Evolutionary conservation across 345 rosid genomes (phyloP).

Genomic region (Bruguiera parviflora): DNA sequence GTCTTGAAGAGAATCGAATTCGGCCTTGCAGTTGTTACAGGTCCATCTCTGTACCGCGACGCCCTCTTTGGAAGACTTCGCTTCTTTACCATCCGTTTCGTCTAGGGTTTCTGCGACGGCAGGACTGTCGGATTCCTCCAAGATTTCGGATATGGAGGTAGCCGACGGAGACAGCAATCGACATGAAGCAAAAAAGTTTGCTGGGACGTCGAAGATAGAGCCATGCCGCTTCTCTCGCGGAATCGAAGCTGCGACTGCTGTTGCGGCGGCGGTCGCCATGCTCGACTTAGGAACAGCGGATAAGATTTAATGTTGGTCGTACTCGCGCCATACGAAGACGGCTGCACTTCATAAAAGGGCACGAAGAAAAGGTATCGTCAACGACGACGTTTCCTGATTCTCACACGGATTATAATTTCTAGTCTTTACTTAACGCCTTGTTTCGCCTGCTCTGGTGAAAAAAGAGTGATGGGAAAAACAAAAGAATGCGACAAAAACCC

Average conservation of each 20-base stretch:
- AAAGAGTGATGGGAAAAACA: too few relatives aligned
- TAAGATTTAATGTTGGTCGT: too few relatives aligned
- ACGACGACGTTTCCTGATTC: too few relatives aligned
- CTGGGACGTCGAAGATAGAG: constrained; percentile 61
- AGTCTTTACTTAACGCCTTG: too few relatives aligned
- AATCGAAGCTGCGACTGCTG: not conserved
- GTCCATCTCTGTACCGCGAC: constrained; percentile 62
- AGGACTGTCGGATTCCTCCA: constrained; percentile 22
- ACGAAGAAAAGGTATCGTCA: too few relatives aligned
- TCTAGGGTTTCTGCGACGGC: constrained; percentile 24
- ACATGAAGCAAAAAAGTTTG: constrained; percentile 59
- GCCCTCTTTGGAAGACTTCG: constrained; percentile 27
- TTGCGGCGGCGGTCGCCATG: not conserved
- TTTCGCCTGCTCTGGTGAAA: too few relatives aligned
- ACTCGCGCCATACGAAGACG: too few relatives aligned
- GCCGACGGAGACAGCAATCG: constrained; percentile 48
- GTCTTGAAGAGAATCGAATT: constrained; percentile 73
- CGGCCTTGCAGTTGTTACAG: constrained; percentile 79
- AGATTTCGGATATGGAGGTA: constrained; percentile 21
- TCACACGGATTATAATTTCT: too few relatives aligned
- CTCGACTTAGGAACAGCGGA: too few relatives aligned
- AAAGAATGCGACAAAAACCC: too few relatives aligned
- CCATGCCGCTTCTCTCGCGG: constrained; percentile 38
- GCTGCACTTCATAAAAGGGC: too few relatives aligned
- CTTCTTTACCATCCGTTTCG: constrained; percentile 30